phyloP scores from a whole-genome alignment of 2,329 filamentous ascomycete genomes.

The Alternaria rosae region DNA sequence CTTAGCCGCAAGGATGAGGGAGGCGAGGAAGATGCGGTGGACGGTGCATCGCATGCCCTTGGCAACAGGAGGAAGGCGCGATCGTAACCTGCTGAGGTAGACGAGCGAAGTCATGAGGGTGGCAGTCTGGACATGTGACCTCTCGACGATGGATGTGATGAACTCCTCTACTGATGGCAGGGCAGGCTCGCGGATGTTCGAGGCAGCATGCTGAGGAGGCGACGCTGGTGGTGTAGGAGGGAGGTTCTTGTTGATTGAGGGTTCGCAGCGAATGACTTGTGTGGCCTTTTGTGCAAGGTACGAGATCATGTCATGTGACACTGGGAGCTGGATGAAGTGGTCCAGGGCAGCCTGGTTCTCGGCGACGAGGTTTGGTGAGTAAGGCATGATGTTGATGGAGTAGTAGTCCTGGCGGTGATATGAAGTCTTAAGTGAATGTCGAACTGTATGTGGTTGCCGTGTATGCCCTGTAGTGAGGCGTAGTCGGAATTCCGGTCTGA shows the following conservation, averaged over 20 bases:
- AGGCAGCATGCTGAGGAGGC: constrained; percentile 59
- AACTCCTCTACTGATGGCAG: constrained; percentile 87
- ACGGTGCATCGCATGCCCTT: constrained; percentile 97
- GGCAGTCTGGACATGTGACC: constrained; percentile 95
- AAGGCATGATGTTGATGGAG: constrained; percentile 51
- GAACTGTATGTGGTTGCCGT: constrained; percentile 21
- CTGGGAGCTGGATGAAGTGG: constrained; percentile 79
- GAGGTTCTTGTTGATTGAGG: constrained; percentile 56
- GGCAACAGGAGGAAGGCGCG: constrained; percentile 87
- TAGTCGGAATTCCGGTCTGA: constrained; percentile 39
- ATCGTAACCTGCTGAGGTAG: constrained; percentile 85
- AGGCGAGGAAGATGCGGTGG: constrained; percentile 94
- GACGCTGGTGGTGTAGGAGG: constrained; percentile 68
- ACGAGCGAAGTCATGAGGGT: constrained; percentile 97
- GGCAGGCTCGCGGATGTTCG: constrained; percentile 58
- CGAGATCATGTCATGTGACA: constrained; percentile 77
- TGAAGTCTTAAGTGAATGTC: constrained; percentile 26
- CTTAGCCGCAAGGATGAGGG: constrained; percentile 88
- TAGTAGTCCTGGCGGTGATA: constrained; percentile 21
- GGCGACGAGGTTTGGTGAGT: constrained; percentile 51
- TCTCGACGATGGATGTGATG: constrained; percentile 88
- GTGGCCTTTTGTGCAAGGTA: constrained; percentile 78
- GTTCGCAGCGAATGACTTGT: constrained; percentile 82
- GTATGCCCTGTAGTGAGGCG: constrained; percentile 40
- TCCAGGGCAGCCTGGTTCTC: constrained; percentile 78